Conservation (phyloP, 2,329 filamentous ascomycete species). For the Escovopsis sp. region DNA sequence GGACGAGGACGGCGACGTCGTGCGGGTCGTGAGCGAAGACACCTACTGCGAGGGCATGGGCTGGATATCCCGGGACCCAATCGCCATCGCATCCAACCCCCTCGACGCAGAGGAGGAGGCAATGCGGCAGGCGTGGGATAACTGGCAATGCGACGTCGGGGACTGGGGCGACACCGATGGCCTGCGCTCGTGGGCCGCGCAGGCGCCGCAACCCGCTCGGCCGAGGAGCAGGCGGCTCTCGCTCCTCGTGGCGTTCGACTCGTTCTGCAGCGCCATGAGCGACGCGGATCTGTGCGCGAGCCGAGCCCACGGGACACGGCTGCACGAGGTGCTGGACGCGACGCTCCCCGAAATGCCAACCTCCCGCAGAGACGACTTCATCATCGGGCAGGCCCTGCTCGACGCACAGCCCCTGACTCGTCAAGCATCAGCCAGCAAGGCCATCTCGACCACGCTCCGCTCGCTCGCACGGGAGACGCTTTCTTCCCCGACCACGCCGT, state of each 20-base stretch:
- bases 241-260: constrained; percentile 34
- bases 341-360: constrained; percentile 41
- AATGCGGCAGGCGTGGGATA: constrained; percentile 48
- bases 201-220: neutral
- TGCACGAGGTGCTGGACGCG: constrained; percentile 43
- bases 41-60: constrained; percentile 74
- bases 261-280: constrained; percentile 47
- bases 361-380: constrained; percentile 35
- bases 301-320: constrained; percentile 27
- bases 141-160: constrained; percentile 51
- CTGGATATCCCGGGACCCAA: constrained; percentile 50
- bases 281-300: constrained; percentile 46
- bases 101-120: constrained; percentile 44
- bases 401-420: constrained; percentile 25
- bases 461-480: constrained; percentile 9
- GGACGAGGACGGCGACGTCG: constrained; percentile 49
- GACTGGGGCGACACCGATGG: constrained; percentile 33
- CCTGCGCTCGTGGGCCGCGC: constrained; percentile 23
- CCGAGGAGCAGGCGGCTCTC: neutral
- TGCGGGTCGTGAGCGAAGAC: constrained; percentile 67
- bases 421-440: constrained; percentile 14
- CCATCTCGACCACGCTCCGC: constrained; percentile 16
- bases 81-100: constrained; percentile 20
- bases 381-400: constrained; percentile 32
- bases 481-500: neutral